phyloP scores from a whole-genome alignment of 2,329 filamentous ascomycete species.

The Coleophoma cylindrospora region DNA sequence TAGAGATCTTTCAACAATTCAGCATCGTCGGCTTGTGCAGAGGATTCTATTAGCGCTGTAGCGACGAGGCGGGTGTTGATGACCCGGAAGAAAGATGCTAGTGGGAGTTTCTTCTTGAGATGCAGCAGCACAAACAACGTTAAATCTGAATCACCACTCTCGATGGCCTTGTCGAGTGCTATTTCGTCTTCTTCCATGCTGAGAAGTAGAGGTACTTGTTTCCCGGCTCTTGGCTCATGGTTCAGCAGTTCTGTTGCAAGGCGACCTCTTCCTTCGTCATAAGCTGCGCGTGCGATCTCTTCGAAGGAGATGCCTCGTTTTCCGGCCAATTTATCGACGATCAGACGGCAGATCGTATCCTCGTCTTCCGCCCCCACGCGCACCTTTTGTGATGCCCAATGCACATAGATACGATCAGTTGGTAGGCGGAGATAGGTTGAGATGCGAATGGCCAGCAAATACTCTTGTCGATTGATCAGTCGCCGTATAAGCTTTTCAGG shows the following conservation, averaged over 20 bases:
- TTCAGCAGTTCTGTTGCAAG: conserved; percentile 89
- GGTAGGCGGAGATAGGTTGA: conserved; percentile 83
- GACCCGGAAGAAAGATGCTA: conserved; percentile 87
- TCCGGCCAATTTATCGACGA: conserved; percentile 80
- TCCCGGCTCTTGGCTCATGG: conserved; percentile 89
- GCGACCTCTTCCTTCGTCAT: conserved; percentile 86
- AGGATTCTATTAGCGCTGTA: conserved; percentile 83
- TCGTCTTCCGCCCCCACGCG: conserved; percentile 80
- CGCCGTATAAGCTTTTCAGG: conserved; percentile 84
- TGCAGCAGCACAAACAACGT: conserved; percentile 85
- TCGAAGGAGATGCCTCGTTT: conserved; percentile 95
- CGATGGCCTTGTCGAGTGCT: conserved; percentile 92
- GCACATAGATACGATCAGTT: conserved; percentile 86
- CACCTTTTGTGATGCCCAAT: conserved; percentile 96
- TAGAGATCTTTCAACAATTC: conserved; percentile 90
- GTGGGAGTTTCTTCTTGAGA: conserved; percentile 82
- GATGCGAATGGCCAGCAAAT: conserved; percentile 82
- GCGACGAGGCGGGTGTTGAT: conserved; percentile 84
- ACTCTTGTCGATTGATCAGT: conserved; percentile 84
- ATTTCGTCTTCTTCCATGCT: conserved; percentile 96
- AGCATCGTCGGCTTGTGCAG: conserved; percentile 70
- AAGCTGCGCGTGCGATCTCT: conserved; percentile 85
- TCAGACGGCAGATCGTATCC: conserved; percentile 77
- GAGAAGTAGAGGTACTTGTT: conserved; percentile 87
- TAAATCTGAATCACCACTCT: conserved; percentile 90